A percentile compares a stretch with the other conserved stretches of the same genome.
phyloP scores from a whole-genome alignment of 2,329 filamentous ascomycete genomes.

The Pseudogymnoascus sp. region DNA sequence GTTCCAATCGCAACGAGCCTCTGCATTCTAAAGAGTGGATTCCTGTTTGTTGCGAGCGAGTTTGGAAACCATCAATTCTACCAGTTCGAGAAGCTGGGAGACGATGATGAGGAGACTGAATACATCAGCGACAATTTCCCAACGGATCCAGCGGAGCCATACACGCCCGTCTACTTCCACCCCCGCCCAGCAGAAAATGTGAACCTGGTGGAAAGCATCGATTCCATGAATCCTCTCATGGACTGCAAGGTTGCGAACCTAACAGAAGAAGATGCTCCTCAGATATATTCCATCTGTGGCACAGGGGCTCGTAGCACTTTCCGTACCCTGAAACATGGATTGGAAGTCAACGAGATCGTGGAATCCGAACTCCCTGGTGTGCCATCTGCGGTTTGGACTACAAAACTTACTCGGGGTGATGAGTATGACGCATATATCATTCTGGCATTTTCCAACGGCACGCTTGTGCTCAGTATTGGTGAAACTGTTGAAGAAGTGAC shows the following conservation, averaged over 20 bases:
- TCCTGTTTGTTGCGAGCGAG: constrained; percentile 86
- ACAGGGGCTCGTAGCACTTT: constrained; percentile 84
- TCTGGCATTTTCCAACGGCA: constrained; percentile 84
- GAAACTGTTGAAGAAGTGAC: constrained; percentile 95
- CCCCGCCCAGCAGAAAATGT: constrained; percentile 74
- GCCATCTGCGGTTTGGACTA: constrained; percentile 92
- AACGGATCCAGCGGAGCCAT: constrained; percentile 61
- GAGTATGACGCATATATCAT: constrained; percentile 91
- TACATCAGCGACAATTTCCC: constrained; percentile 79
- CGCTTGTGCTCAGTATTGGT: constrained; percentile 86
- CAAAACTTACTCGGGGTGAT: constrained; percentile 72
- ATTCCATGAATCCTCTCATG: constrained; percentile 83
- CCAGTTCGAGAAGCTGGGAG: constrained; percentile 93
- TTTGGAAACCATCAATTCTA: constrained; percentile 92
- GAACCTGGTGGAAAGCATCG: constrained; percentile 73
- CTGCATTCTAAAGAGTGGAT: constrained; percentile 91
- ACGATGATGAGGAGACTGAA: constrained; percentile 84
- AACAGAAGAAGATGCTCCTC: constrained; percentile 85
- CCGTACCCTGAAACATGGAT: constrained; percentile 81
- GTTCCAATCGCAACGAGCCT: constrained; percentile 81
- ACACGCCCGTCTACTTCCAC: constrained; percentile 76
- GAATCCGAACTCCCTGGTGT: constrained; percentile 82
- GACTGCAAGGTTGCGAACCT: constrained; percentile 89
- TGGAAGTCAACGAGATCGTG: constrained; percentile 93
- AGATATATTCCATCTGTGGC: constrained; percentile 90